Evolutionary conservation across 179 eudicot genomes (phyloP).

Genomic region (Silene vulgaris): DNA sequence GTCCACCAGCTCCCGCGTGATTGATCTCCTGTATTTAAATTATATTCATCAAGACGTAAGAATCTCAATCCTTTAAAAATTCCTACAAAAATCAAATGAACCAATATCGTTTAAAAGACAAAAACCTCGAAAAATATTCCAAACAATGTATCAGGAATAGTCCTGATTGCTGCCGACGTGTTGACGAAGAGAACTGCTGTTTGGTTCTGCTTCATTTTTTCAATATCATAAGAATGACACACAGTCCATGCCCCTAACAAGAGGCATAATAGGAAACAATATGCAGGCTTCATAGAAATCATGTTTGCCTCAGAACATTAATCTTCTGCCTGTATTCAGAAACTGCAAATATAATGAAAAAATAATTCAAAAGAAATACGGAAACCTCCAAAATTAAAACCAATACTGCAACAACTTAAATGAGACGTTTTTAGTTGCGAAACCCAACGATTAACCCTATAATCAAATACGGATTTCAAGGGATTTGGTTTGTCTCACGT

Average conservation of each 20-base stretch:
- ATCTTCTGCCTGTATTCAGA: conserved; percentile 17
- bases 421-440: too few relatives aligned
- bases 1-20: conserved; percentile 97
- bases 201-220: conserved; percentile 38
- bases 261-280: conserved; percentile 27
- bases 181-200: conserved; percentile 46
- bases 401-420: too few relatives aligned
- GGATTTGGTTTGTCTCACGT: too few relatives aligned
- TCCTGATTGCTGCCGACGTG: conserved; percentile 39
- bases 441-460: too few relatives aligned
- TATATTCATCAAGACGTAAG: too few relatives aligned
- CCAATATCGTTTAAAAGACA: conserved; percentile 2
- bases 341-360: conserved; percentile 17
- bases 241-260: conserved; percentile 34
- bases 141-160: conserved; percentile 57
- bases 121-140: conserved; percentile 79
- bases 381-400: background rate
- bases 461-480: too few relatives aligned
- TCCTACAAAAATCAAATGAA: background rate
- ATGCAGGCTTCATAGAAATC: conserved; percentile 31
- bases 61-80: background rate
- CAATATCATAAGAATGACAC: conserved; percentile 39
- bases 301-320: conserved; percentile 37
- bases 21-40: conserved; percentile 69
- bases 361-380: background rate